Conservation (phyloP, 2,329 filamentous ascomycete species). For the Colletotrichum sansevieriae region DNA sequence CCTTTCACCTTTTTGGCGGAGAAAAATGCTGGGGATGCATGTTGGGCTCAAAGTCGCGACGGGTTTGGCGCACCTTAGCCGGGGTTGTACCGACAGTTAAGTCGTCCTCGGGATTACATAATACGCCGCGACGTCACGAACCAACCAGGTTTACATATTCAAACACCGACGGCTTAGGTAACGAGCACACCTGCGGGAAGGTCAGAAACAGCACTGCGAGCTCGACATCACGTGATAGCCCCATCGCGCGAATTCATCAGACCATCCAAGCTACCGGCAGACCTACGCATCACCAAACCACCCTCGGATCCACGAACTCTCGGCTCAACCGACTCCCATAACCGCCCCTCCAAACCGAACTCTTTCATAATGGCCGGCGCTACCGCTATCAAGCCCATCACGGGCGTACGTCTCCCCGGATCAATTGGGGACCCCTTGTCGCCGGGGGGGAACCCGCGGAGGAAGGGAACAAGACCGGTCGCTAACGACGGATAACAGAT, state of each 20-base stretch:
- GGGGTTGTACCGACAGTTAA: constrained; percentile 7
- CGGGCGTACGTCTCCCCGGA: constrained; percentile 64
- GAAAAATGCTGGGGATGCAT: constrained; percentile 29
- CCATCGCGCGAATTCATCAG: constrained; percentile 39
- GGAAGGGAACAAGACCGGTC: not conserved
- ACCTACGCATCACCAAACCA: constrained; percentile 29
- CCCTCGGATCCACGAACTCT: constrained; percentile 21
- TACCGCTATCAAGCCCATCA: constrained; percentile 64
- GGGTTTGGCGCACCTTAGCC: constrained; percentile 5
- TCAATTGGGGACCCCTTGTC: constrained; percentile 48
- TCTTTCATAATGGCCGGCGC: constrained; percentile 60
- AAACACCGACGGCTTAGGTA: constrained; percentile 23
- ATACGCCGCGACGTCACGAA: not conserved
- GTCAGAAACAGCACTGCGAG: too few species aligned
- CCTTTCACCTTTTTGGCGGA: constrained; percentile 17
- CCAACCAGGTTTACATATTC: constrained; percentile 20
- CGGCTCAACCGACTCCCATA: constrained; percentile 29
- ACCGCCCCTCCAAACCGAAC: constrained; percentile 5
- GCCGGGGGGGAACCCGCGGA: constrained; percentile 27
- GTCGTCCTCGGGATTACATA: not conserved
- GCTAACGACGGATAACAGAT: constrained; percentile 62
- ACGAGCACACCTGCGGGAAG: too few species aligned
- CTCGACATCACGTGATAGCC: constrained; percentile 33
- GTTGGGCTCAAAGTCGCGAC: constrained; percentile 3
- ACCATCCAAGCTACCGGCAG: constrained; percentile 32